These are phyloP conservation scores for Aristolochia contorta DNA, from an alignment of 164 flowering plant species.

Conservation along the genomic window DNA sequence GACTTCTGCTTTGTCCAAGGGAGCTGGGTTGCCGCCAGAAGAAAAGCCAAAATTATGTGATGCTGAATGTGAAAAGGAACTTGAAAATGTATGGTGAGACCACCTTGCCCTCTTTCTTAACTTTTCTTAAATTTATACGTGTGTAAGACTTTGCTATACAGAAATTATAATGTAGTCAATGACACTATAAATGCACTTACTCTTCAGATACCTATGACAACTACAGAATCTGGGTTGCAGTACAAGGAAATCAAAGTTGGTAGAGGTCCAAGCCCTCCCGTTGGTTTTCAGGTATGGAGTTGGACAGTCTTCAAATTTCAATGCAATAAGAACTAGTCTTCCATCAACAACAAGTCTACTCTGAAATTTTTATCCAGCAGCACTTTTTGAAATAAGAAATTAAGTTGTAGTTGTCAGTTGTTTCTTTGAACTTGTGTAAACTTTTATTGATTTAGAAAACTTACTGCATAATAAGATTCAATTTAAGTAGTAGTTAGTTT, in stretches of 20 bases:
- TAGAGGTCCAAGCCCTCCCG: constrained; percentile 81
- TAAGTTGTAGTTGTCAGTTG: too few relatives aligned
- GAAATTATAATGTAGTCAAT: too few relatives aligned
- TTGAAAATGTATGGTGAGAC: constrained; percentile 99
- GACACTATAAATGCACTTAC: background rate
- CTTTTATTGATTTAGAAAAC: too few relatives aligned
- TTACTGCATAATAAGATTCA: too few relatives aligned
- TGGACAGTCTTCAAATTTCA: background rate
- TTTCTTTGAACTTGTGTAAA: too few relatives aligned
- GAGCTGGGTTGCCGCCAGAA: constrained; percentile 89
- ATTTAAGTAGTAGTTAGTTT: too few relatives aligned
- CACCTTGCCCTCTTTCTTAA: constrained; percentile 17
- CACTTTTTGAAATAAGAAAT: too few relatives aligned
- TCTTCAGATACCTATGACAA: constrained; percentile 77
- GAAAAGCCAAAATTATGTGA: constrained; percentile 79
- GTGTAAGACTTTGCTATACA: background rate
- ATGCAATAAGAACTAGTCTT: background rate
- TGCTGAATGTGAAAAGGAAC: constrained; percentile 69
- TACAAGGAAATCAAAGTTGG: constrained; percentile 93
- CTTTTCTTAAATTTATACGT: background rate
- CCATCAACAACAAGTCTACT: background rate
- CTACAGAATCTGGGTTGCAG: constrained; percentile 94
- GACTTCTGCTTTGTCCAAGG: constrained; percentile 27
- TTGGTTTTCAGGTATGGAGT: constrained; percentile 79
- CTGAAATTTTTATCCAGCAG: background rate